Evolutionary conservation across 164 flowering plant species (phyloP), one percentile per base, ranked within the genome.

Genomic region (Vitis cinerea): DNA sequence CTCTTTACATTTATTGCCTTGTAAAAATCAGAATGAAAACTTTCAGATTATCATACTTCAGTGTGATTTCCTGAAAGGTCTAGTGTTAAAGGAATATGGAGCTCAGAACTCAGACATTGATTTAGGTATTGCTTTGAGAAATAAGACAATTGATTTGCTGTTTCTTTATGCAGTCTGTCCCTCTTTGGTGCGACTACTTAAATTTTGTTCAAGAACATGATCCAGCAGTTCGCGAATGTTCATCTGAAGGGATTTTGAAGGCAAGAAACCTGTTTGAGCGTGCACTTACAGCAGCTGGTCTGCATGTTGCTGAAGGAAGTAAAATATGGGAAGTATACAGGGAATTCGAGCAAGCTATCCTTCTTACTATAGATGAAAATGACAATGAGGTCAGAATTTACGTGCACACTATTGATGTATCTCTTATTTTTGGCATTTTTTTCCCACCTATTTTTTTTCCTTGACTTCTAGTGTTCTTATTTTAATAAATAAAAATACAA

Each of bases 111-210:
- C 44, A 37, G 44, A 37, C 44, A 31, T 63, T 13, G 56, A 57
- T 37, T 30, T 48, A 31, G 27, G 37, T 54, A 63, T 54, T 54
- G 13, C 16, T 37, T 16, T 52, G 13, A 14, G 29, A 50, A 57
- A 30, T 13, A 11, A 14, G 37, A 47, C 1, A 50, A 63, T 12
- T 77, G 16, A 72, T 52, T 60, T 52, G 17, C 13, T 49, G 9
- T 49, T 37, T 76, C 81, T 72, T 58, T 56, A 3, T 88, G 89
- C 93, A 95, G 99, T 95, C 97, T 67, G 88, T 89, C 58, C 65
- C 91, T 69, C 85, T 96, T 44, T 96, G 99, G 99, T 85, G 87
- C 77, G 94, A 91, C 75, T 96, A 93, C 81, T 15, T 93, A 61
- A 85, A 83, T 74, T 96, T 87, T 80, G 80, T 93, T 47, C 84